A percentile compares a stretch with the other conserved stretches of the same genome.
Evolutionary conservation across 352 stramenopile genomes (phyloP).

Genomic region (Globisporangium spiculum): DNA sequence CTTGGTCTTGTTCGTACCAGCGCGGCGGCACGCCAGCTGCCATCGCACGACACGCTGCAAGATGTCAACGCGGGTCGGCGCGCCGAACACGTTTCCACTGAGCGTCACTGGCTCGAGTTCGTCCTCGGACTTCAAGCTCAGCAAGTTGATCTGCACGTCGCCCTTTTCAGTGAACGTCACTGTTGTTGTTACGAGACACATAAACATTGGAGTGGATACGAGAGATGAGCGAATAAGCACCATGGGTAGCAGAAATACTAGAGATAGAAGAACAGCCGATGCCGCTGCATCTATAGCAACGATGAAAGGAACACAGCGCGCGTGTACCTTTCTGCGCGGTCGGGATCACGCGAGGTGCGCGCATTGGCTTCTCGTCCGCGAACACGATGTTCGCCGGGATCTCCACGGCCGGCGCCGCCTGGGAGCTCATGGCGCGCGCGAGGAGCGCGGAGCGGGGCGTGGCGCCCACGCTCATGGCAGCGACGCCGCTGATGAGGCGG

Average conservation of each 20-base stretch:
- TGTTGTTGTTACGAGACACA: not conserved
- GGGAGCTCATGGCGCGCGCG: slow-evolving; percentile 31
- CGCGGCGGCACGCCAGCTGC: slow-evolving; percentile 80
- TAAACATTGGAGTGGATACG: not conserved
- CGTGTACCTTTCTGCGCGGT: slow-evolving; percentile 47
- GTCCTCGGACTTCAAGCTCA: slow-evolving; percentile 48
- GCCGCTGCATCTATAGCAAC: not conserved
- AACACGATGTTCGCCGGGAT: slow-evolving; percentile 66
- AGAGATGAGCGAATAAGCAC: not conserved
- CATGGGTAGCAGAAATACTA: not conserved
- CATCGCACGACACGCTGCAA: slow-evolving; percentile 87
- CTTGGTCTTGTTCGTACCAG: slow-evolving; percentile 89
- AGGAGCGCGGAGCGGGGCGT: slow-evolving; percentile 33
- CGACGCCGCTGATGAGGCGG: slow-evolving; percentile 57
- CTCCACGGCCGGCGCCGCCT: slow-evolving; percentile 28
- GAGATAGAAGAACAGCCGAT: not conserved
- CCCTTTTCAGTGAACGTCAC: slow-evolving; percentile 50
- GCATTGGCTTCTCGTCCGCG: slow-evolving; percentile 68
- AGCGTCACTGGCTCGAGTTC: slow-evolving; percentile 55
- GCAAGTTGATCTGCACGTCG: slow-evolving; percentile 64
- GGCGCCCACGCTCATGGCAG: slow-evolving; percentile 44
- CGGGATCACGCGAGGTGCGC: slow-evolving; percentile 59
- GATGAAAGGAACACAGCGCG: not conserved
- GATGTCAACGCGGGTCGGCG: slow-evolving; percentile 79
- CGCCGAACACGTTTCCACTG: slow-evolving; percentile 70